Evolutionary conservation across 2,329 filamentous ascomycete genomes (phyloP).

Genomic region (Sordariomycetes sp.): DNA sequence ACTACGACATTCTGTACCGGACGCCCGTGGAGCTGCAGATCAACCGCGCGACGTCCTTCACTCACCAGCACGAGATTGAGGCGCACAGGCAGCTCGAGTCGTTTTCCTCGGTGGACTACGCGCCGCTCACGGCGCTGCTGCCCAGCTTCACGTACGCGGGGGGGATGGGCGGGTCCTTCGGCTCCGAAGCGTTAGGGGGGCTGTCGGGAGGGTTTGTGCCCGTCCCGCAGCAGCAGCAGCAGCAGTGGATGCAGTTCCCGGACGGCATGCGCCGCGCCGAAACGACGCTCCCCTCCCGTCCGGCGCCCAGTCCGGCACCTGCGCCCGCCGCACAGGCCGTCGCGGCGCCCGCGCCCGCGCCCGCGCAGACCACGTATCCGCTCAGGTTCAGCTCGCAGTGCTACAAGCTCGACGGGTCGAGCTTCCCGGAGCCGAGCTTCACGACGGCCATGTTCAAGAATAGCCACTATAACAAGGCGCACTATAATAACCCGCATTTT

Average conservation of each 20-base stretch:
- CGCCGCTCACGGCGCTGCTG: constrained; percentile 31
- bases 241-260: constrained; percentile 19
- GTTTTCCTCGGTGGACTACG: constrained; percentile 28
- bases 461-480: constrained; percentile 52
- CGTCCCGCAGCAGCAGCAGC: constrained; percentile 22
- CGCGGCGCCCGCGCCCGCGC: neutral
- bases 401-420: constrained; percentile 30
- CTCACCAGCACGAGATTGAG: constrained; percentile 28
- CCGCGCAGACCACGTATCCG: constrained; percentile 16
- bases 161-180: constrained; percentile 12
- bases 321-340: neutral
- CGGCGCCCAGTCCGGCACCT: neutral
- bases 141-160: constrained; percentile 23
- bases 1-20: constrained; percentile 91
- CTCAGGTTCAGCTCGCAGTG: constrained; percentile 40
- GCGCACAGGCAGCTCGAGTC: constrained; percentile 24
- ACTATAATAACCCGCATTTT: constrained; percentile 49
- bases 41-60: constrained; percentile 33
- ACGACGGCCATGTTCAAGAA: constrained; percentile 51
- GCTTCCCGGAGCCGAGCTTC: constrained; percentile 29
- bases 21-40: constrained; percentile 34
- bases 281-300: constrained; percentile 10
- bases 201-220: constrained; percentile 18
- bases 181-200: constrained; percentile 15
- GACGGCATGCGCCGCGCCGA: constrained; percentile 15